Conservation (phyloP, 768 basidiomycete species). For the Russula dissimulans region DNA sequence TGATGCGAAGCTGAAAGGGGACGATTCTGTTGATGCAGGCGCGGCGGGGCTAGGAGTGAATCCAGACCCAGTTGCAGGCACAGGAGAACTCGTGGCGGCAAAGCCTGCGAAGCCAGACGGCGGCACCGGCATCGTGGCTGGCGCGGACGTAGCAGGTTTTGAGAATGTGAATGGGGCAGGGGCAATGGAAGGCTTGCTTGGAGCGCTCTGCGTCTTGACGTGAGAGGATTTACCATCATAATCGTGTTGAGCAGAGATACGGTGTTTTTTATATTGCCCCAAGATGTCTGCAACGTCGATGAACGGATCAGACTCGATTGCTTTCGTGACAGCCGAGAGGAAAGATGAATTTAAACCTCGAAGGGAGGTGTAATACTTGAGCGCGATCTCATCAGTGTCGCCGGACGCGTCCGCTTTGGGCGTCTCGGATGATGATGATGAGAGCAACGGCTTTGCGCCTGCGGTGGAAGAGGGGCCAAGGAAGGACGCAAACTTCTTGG, state of each 20-base stretch:
- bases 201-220: not conserved
- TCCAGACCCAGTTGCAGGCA: constrained; percentile 21
- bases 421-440: constrained; percentile 7
- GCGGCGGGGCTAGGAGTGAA: constrained; percentile 17
- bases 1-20: constrained; percentile 15
- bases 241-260: constrained; percentile 46
- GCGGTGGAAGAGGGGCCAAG: constrained; percentile 13
- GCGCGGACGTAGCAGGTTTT: constrained; percentile 1
- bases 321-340: constrained; percentile 45
- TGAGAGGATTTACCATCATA: constrained; percentile 32
- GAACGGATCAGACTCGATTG: constrained; percentile 62
- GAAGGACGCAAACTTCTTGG: constrained; percentile 19
- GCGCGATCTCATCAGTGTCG: constrained; percentile 23
- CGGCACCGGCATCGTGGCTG: constrained; percentile 30
- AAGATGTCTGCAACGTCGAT: constrained; percentile 47
- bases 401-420: constrained; percentile 10
- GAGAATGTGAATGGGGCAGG: not conserved
- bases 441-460: constrained; percentile 1
- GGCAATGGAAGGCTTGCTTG: not conserved
- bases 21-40: constrained; percentile 8
- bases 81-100: constrained; percentile 25
- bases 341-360: constrained; percentile 67
- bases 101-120: constrained; percentile 33
- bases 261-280: constrained; percentile 49
- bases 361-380: constrained; percentile 59